Percentiles rank a stretch among this genome's conserved stretches.
These are phyloP conservation scores for Podospora comata DNA, from an alignment of 495 filamentous ascomycete genomes.

Conservation along the genomic window DNA sequence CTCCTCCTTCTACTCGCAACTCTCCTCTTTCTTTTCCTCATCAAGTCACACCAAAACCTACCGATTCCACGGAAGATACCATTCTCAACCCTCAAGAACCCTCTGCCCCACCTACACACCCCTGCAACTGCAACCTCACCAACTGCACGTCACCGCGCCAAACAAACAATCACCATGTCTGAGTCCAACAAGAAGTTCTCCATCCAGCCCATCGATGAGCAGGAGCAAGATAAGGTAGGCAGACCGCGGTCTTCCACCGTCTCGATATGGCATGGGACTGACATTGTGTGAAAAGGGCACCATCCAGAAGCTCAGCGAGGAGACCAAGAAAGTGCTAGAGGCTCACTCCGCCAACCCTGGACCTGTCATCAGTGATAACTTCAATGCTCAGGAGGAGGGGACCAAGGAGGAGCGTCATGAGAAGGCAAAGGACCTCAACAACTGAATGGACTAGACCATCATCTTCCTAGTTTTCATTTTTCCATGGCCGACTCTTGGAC, in stretches of 20 bases:
- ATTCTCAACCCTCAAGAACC: neutral
- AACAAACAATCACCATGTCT: neutral
- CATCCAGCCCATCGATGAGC: conserved; percentile 4
- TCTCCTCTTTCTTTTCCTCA: neutral
- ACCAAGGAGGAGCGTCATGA: conserved; percentile 67
- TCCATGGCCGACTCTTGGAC: neutral
- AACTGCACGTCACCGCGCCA: neutral
- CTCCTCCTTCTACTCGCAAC: neutral
- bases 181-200: conserved; percentile 5
- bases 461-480: neutral
- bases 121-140: neutral
- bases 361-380: conserved; percentile 46
- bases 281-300: conserved; percentile 12
- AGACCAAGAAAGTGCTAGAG: conserved; percentile 35
- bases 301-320: conserved; percentile 28
- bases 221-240: conserved; percentile 5
- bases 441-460: conserved; percentile 36
- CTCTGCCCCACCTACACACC: conserved; percentile 2
- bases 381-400: conserved; percentile 48
- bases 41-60: neutral
- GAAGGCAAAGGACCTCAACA: conserved; percentile 63
- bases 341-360: conserved; percentile 49
- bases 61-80: neutral
- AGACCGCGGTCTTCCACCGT: neutral
- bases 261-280: neutral